Evolutionary conservation across 2,329 filamentous ascomycete genomes (phyloP).

Genomic region (Fusarium hostae): DNA sequence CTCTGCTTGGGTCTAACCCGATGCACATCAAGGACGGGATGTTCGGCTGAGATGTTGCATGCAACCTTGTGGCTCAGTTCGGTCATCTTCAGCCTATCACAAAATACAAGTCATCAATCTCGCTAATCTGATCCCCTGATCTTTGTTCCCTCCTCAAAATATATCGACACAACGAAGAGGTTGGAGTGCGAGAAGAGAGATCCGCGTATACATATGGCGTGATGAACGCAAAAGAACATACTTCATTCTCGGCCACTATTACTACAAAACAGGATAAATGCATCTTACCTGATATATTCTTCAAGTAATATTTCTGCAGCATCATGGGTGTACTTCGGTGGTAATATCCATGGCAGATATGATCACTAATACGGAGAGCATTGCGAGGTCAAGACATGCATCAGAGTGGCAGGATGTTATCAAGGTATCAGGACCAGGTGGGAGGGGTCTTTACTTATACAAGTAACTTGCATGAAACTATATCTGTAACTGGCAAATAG

Average conservation of each 20-base stretch:
- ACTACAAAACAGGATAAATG: neutral
- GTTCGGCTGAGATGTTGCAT: neutral
- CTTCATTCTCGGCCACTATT: neutral
- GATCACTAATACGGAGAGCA: slow-evolving; percentile 3
- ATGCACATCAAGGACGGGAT: neutral
- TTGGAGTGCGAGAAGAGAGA: neutral
- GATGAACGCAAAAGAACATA: neutral
- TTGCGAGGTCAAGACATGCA: neutral
- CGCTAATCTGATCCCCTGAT: slow-evolving; percentile 14
- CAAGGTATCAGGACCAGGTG: neutral
- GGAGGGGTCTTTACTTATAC: neutral
- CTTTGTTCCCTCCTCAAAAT: neutral
- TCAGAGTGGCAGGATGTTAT: neutral
- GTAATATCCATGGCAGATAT: neutral
- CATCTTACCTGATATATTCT: neutral
- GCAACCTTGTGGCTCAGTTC: neutral
- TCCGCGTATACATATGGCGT: neutral
- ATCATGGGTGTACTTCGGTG: neutral
- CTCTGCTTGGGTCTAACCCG: neutral
- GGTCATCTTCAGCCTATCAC: slow-evolving; percentile 8
- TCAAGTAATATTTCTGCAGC: no score
- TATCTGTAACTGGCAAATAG: neutral
- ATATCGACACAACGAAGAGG: neutral
- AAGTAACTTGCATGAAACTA: neutral
- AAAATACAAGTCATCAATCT: slow-evolving; percentile 8